phyloP scores from a whole-genome alignment of 1,139 yeast genomes.

The Protomyces macrosporus region DNA sequence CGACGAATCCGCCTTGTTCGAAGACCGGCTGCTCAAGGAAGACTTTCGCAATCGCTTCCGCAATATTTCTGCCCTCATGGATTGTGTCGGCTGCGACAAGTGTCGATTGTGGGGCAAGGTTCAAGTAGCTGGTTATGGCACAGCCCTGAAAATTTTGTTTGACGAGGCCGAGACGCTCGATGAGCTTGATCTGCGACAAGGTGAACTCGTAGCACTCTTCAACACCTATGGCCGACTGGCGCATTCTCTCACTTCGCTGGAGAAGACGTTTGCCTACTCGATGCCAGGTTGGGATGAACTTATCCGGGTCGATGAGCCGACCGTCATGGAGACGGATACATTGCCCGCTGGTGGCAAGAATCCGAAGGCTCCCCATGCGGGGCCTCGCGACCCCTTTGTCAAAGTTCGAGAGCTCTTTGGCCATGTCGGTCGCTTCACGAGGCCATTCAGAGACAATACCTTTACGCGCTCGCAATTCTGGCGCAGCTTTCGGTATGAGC shows the following conservation, averaged over 20 bases:
- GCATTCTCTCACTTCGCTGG: slow-evolving; percentile 69
- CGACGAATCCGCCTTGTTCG: slow-evolving; percentile 53
- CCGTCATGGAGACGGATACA: slow-evolving; percentile 4
- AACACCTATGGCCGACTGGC: slow-evolving; percentile 90
- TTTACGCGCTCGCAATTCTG: background rate
- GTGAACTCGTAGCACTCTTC: slow-evolving; percentile 82
- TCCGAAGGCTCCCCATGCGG: slow-evolving; percentile 10
- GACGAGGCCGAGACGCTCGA: slow-evolving; percentile 44
- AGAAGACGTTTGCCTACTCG: slow-evolving; percentile 53
- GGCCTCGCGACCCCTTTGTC: slow-evolving; percentile 9
- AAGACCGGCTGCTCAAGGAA: slow-evolving; percentile 54
- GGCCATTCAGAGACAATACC: background rate
- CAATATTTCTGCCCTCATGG: slow-evolving; percentile 90
- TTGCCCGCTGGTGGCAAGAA: background rate
- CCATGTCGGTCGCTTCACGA: background rate
- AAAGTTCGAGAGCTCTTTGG: background rate
- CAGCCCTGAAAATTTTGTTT: slow-evolving; percentile 82
- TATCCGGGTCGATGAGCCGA: slow-evolving; percentile 8
- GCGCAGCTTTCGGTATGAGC: slow-evolving; percentile 41
- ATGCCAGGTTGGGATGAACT: slow-evolving; percentile 4
- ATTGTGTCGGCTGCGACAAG: slow-evolving; percentile 96
- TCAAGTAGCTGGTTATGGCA: slow-evolving; percentile 95
- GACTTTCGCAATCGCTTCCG: slow-evolving; percentile 81
- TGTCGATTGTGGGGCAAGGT: slow-evolving; percentile 97
- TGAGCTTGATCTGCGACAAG: slow-evolving; percentile 50